These are phyloP conservation scores for Corylus heterophylla DNA, from an alignment of 306 rosid species.

Conservation along the genomic window DNA sequence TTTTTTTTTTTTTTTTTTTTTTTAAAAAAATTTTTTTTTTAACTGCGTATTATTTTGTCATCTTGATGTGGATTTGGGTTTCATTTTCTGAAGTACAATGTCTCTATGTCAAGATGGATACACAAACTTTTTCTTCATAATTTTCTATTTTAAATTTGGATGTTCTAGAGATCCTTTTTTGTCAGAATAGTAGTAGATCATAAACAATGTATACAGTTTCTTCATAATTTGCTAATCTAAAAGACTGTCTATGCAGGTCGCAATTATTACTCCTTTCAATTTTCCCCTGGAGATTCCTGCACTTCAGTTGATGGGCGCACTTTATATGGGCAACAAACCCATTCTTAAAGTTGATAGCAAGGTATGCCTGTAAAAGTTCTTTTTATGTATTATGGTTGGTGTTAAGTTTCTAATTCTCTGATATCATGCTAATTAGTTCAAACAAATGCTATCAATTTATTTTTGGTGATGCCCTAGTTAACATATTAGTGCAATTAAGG, in stretches of 20 bases:
- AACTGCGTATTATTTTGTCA: neutral
- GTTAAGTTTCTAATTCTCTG: neutral
- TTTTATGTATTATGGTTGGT: neutral
- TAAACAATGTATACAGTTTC: neutral
- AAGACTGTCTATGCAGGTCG: constrained; percentile 59
- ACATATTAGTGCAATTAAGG: neutral
- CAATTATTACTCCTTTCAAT: constrained; percentile 91
- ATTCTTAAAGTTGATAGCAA: constrained; percentile 94
- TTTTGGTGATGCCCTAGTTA: neutral
- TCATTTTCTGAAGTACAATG: constrained; percentile 21
- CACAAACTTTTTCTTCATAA: constrained; percentile 7
- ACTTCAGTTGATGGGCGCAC: constrained; percentile 98
- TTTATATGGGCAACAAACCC: constrained; percentile 98
- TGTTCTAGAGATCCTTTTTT: neutral
- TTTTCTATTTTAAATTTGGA: constrained; percentile 10
- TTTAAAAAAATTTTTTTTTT: too few species aligned
- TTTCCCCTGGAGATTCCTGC: constrained; percentile 96
- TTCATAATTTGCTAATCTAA: constrained; percentile 11
- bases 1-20: neutral
- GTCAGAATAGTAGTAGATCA: constrained; percentile 4
- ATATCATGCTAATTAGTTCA: neutral
- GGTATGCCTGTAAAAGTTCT: constrained; percentile 37
- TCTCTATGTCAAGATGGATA: constrained; percentile 15
- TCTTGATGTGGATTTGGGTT: constrained; percentile 18
- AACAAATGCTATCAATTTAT: neutral